phyloP scores from a whole-genome alignment of 352 stramenopile species.

The Hyaloperonospora brassicae region DNA sequence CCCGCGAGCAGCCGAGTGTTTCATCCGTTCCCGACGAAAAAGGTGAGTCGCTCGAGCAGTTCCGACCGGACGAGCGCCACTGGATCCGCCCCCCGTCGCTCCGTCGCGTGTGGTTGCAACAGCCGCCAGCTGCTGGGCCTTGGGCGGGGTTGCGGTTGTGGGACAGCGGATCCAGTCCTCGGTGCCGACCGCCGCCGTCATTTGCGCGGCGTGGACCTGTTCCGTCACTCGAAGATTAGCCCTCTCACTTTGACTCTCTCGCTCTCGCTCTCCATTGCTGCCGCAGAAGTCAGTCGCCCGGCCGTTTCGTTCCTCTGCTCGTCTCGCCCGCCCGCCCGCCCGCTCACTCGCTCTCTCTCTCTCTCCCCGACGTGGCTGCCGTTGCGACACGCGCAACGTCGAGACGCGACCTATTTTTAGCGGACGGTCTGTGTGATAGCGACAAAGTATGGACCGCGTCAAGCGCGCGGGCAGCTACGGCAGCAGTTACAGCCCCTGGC shows the following conservation, averaged over 20 bases:
- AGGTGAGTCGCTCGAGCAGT: too few relatives aligned
- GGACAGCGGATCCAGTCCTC: too few relatives aligned
- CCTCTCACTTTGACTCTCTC: constrained; percentile 15
- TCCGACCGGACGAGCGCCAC: too few relatives aligned
- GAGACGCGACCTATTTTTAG: constrained; percentile 20
- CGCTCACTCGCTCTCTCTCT: too few relatives aligned
- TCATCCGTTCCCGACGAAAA: too few relatives aligned
- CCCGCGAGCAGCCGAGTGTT: too few relatives aligned
- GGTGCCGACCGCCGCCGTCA: too few relatives aligned
- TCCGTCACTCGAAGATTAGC: constrained; percentile 21
- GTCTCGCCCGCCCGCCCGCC: too few relatives aligned
- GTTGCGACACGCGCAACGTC: background rate
- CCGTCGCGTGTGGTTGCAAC: constrained; percentile 18
- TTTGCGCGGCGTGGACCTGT: background rate
- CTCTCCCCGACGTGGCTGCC: background rate
- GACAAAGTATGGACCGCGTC: constrained; percentile 19
- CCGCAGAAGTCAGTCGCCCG: too few relatives aligned
- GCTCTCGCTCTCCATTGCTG: too few relatives aligned
- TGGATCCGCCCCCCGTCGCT: background rate
- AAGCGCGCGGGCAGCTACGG: constrained; percentile 21
- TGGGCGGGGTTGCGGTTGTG: constrained; percentile 17
- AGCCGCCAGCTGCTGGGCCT: constrained; percentile 19
- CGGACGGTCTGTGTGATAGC: background rate
- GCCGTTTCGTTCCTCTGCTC: too few relatives aligned
- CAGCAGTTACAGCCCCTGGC: constrained; percentile 24